These are phyloP conservation scores for Inonotus obliquus DNA, from an alignment of 1,284 basidiomycete genomes.

Conservation along the genomic window DNA sequence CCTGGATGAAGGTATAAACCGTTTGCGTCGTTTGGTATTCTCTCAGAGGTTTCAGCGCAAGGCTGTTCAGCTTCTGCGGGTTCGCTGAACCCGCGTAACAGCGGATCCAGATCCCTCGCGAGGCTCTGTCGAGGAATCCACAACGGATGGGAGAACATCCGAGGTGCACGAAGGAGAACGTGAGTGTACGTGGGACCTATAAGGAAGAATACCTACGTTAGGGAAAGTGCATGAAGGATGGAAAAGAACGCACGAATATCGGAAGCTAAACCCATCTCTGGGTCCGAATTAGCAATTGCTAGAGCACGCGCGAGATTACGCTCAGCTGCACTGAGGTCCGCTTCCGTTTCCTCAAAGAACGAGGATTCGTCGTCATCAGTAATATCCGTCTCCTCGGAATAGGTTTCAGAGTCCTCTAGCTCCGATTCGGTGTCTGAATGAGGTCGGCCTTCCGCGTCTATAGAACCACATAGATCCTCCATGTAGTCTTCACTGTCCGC, in stretches of 20 bases:
- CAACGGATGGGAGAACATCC: slow-evolving; percentile 63
- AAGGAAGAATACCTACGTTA: background rate
- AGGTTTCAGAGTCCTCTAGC: slow-evolving; percentile 19
- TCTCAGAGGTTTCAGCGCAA: too few species aligned
- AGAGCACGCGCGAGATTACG: slow-evolving; percentile 57
- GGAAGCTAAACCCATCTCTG: slow-evolving; percentile 49
- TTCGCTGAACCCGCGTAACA: slow-evolving; percentile 34
- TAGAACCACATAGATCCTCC: too few species aligned
- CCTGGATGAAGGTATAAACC: too few species aligned
- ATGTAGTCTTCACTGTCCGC: too few species aligned
- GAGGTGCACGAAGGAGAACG: slow-evolving; percentile 63
- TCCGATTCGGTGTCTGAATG: slow-evolving; percentile 22
- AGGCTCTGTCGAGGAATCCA: slow-evolving; percentile 70
- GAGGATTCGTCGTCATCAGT: slow-evolving; percentile 14
- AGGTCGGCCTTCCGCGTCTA: slow-evolving; percentile 22
- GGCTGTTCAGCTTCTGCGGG: slow-evolving; percentile 14
- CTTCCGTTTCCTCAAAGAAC: background rate
- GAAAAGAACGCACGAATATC: slow-evolving; percentile 48
- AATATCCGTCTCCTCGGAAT: slow-evolving; percentile 22
- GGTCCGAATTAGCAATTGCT: slow-evolving; percentile 50
- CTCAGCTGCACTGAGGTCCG: slow-evolving; percentile 39
- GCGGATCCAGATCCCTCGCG: slow-evolving; percentile 34
- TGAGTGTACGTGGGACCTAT: slow-evolving; percentile 67
- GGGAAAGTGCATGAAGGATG: background rate
- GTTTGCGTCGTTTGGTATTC: too few species aligned